Base-by-base conservation (phyloP, 1,284 basidiomycete species). In the Vanrija pseudolonga region DNA sequence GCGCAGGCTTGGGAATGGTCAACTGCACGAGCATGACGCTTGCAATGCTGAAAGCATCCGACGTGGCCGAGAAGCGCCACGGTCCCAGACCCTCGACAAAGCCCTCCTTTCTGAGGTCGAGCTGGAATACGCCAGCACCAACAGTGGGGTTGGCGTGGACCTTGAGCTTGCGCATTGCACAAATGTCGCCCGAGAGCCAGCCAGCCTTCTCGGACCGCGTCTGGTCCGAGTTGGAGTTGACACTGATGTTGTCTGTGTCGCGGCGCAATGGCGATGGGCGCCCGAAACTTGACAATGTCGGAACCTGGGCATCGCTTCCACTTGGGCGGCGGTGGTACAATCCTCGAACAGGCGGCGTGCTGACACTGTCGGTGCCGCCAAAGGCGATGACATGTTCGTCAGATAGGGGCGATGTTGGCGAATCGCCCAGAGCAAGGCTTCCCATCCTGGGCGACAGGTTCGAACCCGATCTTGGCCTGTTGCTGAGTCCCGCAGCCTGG, bases 21-120 rank as follows among this genome's bases (percentile, higher is more conserved):
- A 76, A 52, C 14, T 63, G 59, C 6, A 76, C 37, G 19, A 72
- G 54, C 45, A 72, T 55, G 45, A 70, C 70, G 19, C 66, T 59
- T 1, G 72, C 69, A 36, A 77, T 68, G 17, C 64, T 63, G 54
- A 74, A 72, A 66, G 67, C 68, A 53, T 77, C 75, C 9, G 67
- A 60, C 18, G 60, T 58, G 17, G 66, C 65, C n/a, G 50, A 60
- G 55, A 74, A 66, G 14, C 66, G 59, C 73, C 73, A 77, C 6
- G 56, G 56, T 7, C 73, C 73, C 1, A 77, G 55, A 3, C 72
- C 72, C 32, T 72, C 67, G 9, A 73, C 69, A 23, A 64, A 65
- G 2, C 72, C 73, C 38, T 70, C 71, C 54, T 73, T 74, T 15
- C 67, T 51, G 14, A 74, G 26, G 20, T 74, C 69, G 22, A 74